Percentiles rank a stretch among this genome's conserved stretches.
Evolutionary conservation across 2,329 filamentous ascomycete species (phyloP).

Genomic region (Epichloe brachyelytri): DNA sequence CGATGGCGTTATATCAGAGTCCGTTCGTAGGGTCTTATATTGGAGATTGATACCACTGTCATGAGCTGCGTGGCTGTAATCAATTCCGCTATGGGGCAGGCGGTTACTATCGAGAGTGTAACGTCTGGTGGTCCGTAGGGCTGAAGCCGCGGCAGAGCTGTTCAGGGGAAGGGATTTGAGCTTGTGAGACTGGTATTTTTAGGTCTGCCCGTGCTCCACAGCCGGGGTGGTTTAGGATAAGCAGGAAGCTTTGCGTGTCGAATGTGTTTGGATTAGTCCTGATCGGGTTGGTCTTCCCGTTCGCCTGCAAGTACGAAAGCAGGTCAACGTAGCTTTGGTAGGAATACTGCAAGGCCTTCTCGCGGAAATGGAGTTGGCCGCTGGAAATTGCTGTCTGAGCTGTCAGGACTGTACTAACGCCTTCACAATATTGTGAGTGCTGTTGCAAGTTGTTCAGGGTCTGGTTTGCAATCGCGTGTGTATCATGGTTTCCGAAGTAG

Average conservation of each 20-base stretch:
- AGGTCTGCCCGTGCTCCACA: conserved; percentile 9
- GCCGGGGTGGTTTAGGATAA: conserved; percentile 38
- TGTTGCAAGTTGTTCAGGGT: neutral
- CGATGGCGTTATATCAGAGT: conserved; percentile 1
- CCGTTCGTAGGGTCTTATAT: neutral
- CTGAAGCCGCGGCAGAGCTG: neutral
- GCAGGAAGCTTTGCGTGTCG: conserved; percentile 33
- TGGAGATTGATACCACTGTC: neutral
- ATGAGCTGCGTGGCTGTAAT: neutral
- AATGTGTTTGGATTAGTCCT: conserved; percentile 25
- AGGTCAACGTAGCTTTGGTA: conserved; percentile 62
- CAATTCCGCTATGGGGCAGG: neutral
- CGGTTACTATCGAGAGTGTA: conserved; percentile 2
- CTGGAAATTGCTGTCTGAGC: neutral
- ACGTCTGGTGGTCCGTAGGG: neutral
- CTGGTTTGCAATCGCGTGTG: neutral
- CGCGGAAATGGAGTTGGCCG: conserved; percentile 37
- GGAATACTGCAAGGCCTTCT: conserved; percentile 56
- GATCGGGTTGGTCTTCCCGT: conserved; percentile 34
- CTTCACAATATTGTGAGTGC: neutral
- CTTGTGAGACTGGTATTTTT: neutral
- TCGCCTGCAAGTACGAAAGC: conserved; percentile 49
- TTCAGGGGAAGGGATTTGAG: neutral
- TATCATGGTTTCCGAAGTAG: neutral
- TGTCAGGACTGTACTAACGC: neutral